phyloP scores from a whole-genome alignment of 1,284 basidiomycete species.

The Stygiomarasmius scandens region DNA sequence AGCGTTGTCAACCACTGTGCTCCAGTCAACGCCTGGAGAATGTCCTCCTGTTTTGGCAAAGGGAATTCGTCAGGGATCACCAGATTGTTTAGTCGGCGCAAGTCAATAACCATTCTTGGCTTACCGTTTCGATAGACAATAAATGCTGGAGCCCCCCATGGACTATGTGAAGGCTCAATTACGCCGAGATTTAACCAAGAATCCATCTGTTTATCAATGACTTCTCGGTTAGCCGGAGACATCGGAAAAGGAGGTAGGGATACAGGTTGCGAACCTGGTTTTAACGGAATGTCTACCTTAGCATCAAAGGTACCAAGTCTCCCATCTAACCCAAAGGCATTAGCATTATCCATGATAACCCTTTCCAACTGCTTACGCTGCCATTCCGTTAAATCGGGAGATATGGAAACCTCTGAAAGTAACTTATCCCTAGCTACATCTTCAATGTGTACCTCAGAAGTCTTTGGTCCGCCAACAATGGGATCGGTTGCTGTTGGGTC shows the following conservation, averaged over 20 bases:
- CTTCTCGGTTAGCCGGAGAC: slow-evolving; percentile 29
- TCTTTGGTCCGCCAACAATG: too few species aligned
- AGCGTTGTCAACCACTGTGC: too few species aligned
- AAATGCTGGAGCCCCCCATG: slow-evolving; percentile 29
- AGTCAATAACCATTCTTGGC: slow-evolving; percentile 24
- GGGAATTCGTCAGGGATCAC: too few species aligned
- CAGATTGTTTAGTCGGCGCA: too few species aligned
- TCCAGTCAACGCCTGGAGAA: too few species aligned
- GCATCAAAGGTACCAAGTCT: slow-evolving; percentile 23
- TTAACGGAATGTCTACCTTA: slow-evolving; percentile 20
- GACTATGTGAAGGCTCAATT: slow-evolving; percentile 28
- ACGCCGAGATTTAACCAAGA: slow-evolving; percentile 17
- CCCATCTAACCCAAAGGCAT: slow-evolving; percentile 28
- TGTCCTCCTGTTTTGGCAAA: too few species aligned
- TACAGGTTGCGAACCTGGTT: slow-evolving; percentile 21
- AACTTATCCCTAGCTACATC: too few species aligned
- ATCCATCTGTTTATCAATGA: slow-evolving; percentile 31
- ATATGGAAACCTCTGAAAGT: too few species aligned
- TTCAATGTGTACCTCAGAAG: too few species aligned
- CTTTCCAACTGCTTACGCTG: too few species aligned
- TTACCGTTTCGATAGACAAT: slow-evolving; percentile 31
- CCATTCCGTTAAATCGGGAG: too few species aligned
- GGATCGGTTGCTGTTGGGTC: too few species aligned
- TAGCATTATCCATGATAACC: slow-evolving; percentile 12
- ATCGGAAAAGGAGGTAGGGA: slow-evolving; percentile 26